Percentiles rank a stretch among this genome's conserved stretches.
phyloP scores from a whole-genome alignment of 2,329 filamentous ascomycete species.

The Neonectria ditissima region DNA sequence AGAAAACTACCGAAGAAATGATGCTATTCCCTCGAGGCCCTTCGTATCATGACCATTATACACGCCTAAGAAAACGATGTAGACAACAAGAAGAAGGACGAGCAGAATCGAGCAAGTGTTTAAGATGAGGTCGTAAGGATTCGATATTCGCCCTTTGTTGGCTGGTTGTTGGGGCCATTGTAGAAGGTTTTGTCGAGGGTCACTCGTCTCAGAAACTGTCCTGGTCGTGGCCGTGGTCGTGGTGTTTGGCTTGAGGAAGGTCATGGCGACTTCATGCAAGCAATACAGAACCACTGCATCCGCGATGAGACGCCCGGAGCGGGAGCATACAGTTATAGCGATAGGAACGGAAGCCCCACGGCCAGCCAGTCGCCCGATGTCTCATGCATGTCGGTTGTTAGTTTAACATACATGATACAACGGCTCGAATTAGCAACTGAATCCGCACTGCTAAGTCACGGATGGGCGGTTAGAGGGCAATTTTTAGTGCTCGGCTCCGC shows the following conservation, averaged over 20 bases:
- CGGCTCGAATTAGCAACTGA: background rate
- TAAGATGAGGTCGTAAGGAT: conserved; percentile 3
- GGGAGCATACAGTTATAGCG: background rate
- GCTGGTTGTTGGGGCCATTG: conserved; percentile 10
- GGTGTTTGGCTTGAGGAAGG: background rate
- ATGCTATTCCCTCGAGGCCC: conserved; percentile 6
- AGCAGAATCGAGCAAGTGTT: conserved; percentile 9
- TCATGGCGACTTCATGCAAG: conserved; percentile 4
- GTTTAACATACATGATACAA: background rate
- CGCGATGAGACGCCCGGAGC: background rate
- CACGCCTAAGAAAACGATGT: conserved; percentile 13
- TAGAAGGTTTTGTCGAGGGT: background rate
- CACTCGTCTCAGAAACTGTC: background rate
- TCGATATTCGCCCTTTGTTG: background rate
- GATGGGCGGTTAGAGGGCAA: background rate
- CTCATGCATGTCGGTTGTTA: conserved; percentile 19
- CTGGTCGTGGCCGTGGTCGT: background rate
- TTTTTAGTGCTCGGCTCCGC: background rate
- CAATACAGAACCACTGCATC: too few species aligned
- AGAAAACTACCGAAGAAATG: conserved; percentile 18
- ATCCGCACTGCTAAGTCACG: background rate
- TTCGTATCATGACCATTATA: conserved; percentile 6
- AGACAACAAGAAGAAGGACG: conserved; percentile 12
- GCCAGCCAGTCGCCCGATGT: background rate
- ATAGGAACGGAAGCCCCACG: background rate